Conservation (phyloP, 257 asterid species). For the Knoxia roxburghii region DNA sequence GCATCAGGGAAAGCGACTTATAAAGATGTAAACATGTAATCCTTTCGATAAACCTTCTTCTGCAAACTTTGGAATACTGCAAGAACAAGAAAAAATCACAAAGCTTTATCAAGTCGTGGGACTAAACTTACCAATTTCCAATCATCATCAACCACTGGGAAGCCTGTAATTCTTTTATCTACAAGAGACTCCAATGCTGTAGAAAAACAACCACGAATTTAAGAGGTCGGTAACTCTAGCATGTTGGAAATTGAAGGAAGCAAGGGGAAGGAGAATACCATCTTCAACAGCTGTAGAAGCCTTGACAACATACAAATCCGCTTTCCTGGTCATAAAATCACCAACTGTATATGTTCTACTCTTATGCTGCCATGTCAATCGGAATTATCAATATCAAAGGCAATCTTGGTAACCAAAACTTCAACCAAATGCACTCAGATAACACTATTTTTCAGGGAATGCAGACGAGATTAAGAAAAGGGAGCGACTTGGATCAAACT, state of each 20-base stretch:
- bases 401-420: background rate
- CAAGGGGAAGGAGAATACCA: conserved; percentile 37
- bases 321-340: conserved; percentile 80
- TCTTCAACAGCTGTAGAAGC: conserved; percentile 78
- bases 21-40: background rate
- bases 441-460: background rate
- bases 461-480: background rate
- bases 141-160: conserved; percentile 87
- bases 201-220: conserved; percentile 16
- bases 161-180: conserved; percentile 80
- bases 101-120: conserved; percentile 5
- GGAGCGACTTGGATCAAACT: background rate
- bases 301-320: conserved; percentile 56
- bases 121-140: conserved; percentile 72
- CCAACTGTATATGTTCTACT: conserved; percentile 66
- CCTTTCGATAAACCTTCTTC: background rate
- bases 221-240: conserved; percentile 10
- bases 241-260: conserved; percentile 2
- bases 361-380: conserved; percentile 39
- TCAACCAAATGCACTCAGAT: no score
- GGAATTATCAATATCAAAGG: background rate
- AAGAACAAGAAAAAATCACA: background rate
- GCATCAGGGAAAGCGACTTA: background rate
- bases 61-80: background rate
- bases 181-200: conserved; percentile 80